Evolutionary conservation across 1,139 yeast genomes (phyloP).

Genomic region (Kodamaea derodonti): DNA sequence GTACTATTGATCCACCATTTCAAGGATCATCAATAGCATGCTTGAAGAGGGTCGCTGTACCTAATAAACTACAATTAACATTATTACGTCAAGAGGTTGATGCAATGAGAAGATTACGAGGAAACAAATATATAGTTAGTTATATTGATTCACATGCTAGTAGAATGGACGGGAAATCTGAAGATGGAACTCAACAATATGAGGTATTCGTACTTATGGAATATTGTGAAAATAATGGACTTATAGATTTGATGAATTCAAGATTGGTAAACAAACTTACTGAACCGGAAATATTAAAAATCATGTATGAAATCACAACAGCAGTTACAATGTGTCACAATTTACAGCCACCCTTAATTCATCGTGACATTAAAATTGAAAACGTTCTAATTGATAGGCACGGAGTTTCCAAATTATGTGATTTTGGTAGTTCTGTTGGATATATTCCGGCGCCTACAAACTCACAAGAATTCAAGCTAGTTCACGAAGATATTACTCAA

Average conservation of each 20-base stretch:
- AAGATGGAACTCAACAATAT: conserved; percentile 48
- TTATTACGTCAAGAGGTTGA: conserved; percentile 75
- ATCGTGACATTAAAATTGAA: conserved; percentile 93
- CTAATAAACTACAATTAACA: conserved; percentile 65
- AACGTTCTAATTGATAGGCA: conserved; percentile 78
- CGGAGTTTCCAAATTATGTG: conserved; percentile 79
- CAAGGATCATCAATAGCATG: conserved; percentile 53
- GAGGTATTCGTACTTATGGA: conserved; percentile 94
- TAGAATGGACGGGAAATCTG: conserved; percentile 31
- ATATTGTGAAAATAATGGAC: conserved; percentile 78
- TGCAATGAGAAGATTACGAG: conserved; percentile 76
- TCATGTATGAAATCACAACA: conserved; percentile 76
- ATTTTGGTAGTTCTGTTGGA: conserved; percentile 88
- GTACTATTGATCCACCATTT: conserved; percentile 51
- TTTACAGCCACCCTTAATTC: conserved; percentile 74
- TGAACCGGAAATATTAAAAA: conserved; percentile 76
- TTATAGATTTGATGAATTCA: conserved; percentile 93
- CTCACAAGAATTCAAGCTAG: conserved; percentile 59
- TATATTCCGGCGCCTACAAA: conserved; percentile 62
- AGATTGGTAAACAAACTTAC: conserved; percentile 75
- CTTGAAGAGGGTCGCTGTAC: conserved; percentile 71
- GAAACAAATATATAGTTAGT: conserved; percentile 75
- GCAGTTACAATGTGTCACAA: conserved; percentile 91
- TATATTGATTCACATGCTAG: conserved; percentile 96
- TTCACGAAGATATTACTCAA: conserved; percentile 80